These are phyloP conservation scores for Colletotrichum sp. DNA, from an alignment of 2,329 filamentous ascomycete genomes.

Conservation along the genomic window DNA sequence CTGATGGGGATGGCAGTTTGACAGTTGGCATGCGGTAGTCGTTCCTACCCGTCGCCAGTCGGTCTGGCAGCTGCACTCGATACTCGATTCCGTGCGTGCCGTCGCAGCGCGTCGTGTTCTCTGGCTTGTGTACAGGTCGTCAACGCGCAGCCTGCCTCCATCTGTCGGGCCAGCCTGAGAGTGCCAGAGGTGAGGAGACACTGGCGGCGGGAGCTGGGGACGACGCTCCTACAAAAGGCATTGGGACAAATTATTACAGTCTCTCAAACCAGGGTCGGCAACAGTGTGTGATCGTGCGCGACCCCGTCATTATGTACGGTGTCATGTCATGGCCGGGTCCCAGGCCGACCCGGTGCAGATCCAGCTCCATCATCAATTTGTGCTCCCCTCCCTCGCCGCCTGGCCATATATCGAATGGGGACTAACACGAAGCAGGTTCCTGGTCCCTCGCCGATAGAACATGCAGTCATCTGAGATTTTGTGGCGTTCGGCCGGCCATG, in stretches of 20 bases:
- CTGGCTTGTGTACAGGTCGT: background rate
- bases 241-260: background rate
- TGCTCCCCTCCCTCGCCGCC: background rate
- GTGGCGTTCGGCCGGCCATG: constrained; percentile 5
- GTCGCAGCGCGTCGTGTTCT: background rate
- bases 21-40: background rate
- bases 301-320: constrained; percentile 1
- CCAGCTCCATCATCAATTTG: constrained; percentile 12
- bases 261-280: background rate
- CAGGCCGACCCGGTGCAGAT: constrained; percentile 4
- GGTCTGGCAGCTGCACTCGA: constrained; percentile 4
- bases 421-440: background rate
- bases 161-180: background rate
- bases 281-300: constrained; percentile 8
- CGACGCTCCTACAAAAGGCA: background rate
- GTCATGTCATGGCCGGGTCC: background rate
- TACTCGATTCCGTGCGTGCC: background rate
- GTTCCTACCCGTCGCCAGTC: background rate
- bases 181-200: background rate
- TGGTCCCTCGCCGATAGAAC: background rate
- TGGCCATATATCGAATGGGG: constrained; percentile 6
- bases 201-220: background rate
- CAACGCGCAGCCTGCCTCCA: background rate
- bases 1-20: background rate
- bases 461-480: constrained; percentile 15